phyloP scores from a whole-genome alignment of 805 yeast genomes.

The Kuraishia floccosa region DNA sequence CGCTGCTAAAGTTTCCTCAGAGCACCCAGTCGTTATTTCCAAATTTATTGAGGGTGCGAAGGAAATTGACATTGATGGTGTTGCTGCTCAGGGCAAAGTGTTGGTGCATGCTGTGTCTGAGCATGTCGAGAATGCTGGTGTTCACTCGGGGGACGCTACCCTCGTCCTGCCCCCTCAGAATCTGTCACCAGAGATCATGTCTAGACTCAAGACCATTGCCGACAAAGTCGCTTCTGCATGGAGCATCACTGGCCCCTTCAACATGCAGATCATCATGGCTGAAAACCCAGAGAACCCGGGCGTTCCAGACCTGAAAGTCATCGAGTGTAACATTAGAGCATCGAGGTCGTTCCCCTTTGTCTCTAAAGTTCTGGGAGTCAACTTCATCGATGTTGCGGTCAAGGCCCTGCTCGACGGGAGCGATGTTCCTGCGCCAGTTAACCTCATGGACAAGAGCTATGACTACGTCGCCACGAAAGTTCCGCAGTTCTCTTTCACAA shows the following conservation, averaged over 20 bases:
- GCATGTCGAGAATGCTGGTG: slow-evolving; percentile 97
- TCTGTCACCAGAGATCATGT: slow-evolving; percentile 53
- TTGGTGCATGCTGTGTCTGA: slow-evolving; percentile 94
- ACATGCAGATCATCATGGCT: slow-evolving; percentile 91
- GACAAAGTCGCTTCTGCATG: slow-evolving; percentile 91
- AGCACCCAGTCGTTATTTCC: slow-evolving; percentile 95
- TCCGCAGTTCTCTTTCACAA: slow-evolving; percentile 96
- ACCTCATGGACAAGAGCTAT: slow-evolving; percentile 69
- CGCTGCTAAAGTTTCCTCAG: slow-evolving; percentile 89
- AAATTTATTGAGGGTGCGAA: slow-evolving; percentile 93
- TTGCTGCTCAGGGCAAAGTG: slow-evolving; percentile 80
- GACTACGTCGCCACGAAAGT: slow-evolving; percentile 92
- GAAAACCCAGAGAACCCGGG: slow-evolving; percentile 47
- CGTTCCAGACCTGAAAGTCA: slow-evolving; percentile 72
- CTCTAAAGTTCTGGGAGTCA: slow-evolving; percentile 89
- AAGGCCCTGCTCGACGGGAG: slow-evolving; percentile 72
- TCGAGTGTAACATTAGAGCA: slow-evolving; percentile 97
- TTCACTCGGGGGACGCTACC: slow-evolving; percentile 98
- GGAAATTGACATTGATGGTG: slow-evolving; percentile 96
- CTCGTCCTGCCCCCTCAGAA: slow-evolving; percentile 86
- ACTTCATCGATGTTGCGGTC: slow-evolving; percentile 92
- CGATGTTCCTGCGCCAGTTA: slow-evolving; percentile 66
- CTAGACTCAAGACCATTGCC: slow-evolving; percentile 75
- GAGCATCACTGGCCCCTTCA: slow-evolving; percentile 96
- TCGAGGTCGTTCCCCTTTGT: slow-evolving; percentile 99